phyloP scores from a whole-genome alignment of 1,284 basidiomycete species.

The Ustilago bromivora region DNA sequence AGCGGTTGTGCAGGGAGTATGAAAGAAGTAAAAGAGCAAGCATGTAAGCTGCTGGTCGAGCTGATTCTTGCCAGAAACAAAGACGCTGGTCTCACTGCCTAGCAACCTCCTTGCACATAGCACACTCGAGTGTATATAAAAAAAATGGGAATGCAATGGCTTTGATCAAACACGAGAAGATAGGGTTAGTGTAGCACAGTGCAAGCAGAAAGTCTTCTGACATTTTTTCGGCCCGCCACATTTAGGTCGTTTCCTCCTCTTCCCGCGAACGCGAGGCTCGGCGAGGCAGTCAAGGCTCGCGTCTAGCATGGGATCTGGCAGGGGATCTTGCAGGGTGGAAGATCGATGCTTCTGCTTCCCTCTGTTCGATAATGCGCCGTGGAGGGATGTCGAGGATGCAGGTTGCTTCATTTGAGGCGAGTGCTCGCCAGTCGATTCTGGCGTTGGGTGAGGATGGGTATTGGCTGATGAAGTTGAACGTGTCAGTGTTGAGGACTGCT shows the following conservation, averaged over 20 bases:
- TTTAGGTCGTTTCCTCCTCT: not conserved
- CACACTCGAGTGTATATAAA: too few relatives aligned
- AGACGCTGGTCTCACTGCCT: not conserved
- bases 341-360: not conserved
- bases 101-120: too few relatives aligned
- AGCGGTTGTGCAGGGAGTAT: slow-evolving; percentile 6
- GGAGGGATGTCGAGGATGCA: not conserved
- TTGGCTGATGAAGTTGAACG: not conserved
- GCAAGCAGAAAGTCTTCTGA: slow-evolving; percentile 44
- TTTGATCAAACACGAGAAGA: not conserved
- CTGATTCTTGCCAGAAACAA: slow-evolving; percentile 13
- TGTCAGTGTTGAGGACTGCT: not conserved
- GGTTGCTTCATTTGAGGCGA: not conserved
- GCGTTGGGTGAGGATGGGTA: not conserved
- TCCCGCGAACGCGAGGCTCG: not conserved
- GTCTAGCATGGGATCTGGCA: too few relatives aligned
- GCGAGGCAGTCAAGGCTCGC: not conserved
- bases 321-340: too few relatives aligned
- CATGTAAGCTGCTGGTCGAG: not conserved
- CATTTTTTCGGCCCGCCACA: slow-evolving; percentile 36
- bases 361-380: not conserved
- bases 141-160: too few relatives aligned
- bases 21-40: slow-evolving; percentile 38
- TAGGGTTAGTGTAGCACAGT: slow-evolving; percentile 19
- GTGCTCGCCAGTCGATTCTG: not conserved